phyloP scores from a whole-genome alignment of 768 basidiomycete genomes.

The Lactarius vividus region DNA sequence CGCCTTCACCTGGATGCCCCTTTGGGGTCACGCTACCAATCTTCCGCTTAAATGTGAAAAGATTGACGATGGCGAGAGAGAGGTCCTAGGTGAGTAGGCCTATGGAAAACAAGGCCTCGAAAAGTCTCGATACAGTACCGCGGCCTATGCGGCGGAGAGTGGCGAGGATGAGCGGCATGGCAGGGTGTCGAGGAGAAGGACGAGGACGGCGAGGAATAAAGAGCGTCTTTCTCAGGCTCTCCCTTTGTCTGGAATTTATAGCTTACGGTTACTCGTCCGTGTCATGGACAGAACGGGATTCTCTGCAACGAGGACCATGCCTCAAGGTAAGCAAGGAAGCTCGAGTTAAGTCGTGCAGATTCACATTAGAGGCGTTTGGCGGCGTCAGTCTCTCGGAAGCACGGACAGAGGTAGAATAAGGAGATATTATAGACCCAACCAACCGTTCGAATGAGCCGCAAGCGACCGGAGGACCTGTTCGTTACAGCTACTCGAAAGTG shows the following conservation, averaged over 20 bases:
- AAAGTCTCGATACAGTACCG: slow-evolving; percentile 2
- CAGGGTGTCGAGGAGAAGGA: neutral
- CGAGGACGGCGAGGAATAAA: neutral
- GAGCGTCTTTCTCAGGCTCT: no score
- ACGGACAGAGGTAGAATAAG: no score
- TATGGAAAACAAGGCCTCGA: slow-evolving; percentile 10
- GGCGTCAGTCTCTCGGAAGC: no score
- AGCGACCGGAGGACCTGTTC: no score
- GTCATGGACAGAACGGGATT: neutral
- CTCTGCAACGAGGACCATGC: no score
- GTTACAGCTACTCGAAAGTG: no score
- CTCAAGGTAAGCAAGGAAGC: no score
- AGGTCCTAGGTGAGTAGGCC: slow-evolving; percentile 50
- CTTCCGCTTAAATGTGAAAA: slow-evolving; percentile 47
- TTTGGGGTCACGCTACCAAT: slow-evolving; percentile 54
- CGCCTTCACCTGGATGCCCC: slow-evolving; percentile 55
- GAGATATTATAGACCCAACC: no score
- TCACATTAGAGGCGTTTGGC: no score
- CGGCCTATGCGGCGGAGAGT: slow-evolving; percentile 23
- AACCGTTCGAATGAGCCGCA: no score
- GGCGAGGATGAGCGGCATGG: slow-evolving; percentile 14
- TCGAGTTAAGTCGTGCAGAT: no score
- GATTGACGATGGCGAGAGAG: slow-evolving; percentile 49
- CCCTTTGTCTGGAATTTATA: no score
- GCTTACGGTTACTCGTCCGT: neutral